Base-by-base conservation (phyloP, 2,329 filamentous ascomycete genomes). In the Penicillium fuscoglaucum region DNA sequence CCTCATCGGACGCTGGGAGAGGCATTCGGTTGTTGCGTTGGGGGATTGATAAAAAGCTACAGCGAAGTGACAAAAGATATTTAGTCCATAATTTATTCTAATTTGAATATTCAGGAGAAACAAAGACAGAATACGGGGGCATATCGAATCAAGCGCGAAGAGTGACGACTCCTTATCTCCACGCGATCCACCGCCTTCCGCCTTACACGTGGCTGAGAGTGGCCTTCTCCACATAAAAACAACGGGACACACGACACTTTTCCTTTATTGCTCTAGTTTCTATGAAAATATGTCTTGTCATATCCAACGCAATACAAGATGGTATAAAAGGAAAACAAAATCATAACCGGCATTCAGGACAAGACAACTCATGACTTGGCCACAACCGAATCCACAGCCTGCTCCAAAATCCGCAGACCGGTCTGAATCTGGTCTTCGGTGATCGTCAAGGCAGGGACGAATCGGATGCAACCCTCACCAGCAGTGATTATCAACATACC, bases 401-500 rank as follows among this genome's bases (percentile, higher is more conserved):
- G 83, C 65, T 88, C 89, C 60, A 98, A 73, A 53, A 96, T 92
- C 43, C 79, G 78, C 74, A 97, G 78, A 0, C 91, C 92, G 63
- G 89, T 82, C 65, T 87, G 81, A 64, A 98, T 95, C 82, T 97
- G 90, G 28, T 84, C 84, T 66, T 91, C 87, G 0, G 85, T 89
- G 58, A 99, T 90, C 6, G 87, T 87, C 70, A 99, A 78, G 60
- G 91, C 90, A 33, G 95, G 95, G 57, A 98, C 92, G 68, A 99
- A 96, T 48, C 95, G 83, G 66, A 99, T 78, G 9, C 93, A 97
- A 72, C 98, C 96, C 31, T 87, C 92, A 1, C 95, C 95, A 29
- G 91, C 93, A 1, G 92, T 97, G 70, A 99, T 97, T 59, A 99
- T 82, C 59, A 99, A 76, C 69, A 99, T 75, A 0, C 95, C 95